Evolutionary conservation across 1,284 basidiomycete genomes (phyloP).

Genomic region (Apiotrichum gracile): DNA sequence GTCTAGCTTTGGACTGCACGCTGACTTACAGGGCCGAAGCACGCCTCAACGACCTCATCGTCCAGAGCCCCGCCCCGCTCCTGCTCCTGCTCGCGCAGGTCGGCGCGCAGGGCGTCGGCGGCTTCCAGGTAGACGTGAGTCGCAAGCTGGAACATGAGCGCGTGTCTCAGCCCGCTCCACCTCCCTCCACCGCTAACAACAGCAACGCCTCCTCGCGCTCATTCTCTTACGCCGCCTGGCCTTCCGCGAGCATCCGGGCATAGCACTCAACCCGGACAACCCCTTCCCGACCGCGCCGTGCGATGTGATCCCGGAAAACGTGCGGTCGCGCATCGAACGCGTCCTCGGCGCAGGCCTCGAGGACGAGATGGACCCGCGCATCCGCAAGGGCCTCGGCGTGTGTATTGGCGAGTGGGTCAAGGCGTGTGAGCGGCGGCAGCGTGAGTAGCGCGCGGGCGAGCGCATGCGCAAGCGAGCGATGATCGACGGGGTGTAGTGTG

Average conservation of each 20-base stretch:
- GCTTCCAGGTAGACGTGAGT: conserved; percentile 42
- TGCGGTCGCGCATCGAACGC: conserved; percentile 31
- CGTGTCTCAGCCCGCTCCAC: neutral
- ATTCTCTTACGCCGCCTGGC: conserved; percentile 35
- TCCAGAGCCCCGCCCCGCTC: conserved; percentile 27
- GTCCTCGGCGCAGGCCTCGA: conserved; percentile 37
- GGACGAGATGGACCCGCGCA: conserved; percentile 39
- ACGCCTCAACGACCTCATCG: conserved; percentile 26
- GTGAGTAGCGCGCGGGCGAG: conserved; percentile 18
- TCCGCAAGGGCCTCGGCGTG: conserved; percentile 37
- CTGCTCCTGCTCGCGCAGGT: conserved; percentile 40
- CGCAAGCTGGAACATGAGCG: no score
- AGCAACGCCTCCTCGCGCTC: conserved; percentile 37
- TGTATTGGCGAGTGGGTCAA: conserved; percentile 38
- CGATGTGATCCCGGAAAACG: conserved; percentile 33
- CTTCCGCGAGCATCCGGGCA: conserved; percentile 27
- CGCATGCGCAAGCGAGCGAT: neutral
- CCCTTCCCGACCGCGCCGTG: conserved; percentile 31
- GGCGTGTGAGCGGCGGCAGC: conserved; percentile 27
- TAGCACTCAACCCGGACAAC: conserved; percentile 27
- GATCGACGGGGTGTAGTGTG: neutral
- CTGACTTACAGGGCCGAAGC: conserved; percentile 28
- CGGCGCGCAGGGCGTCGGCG: conserved; percentile 41
- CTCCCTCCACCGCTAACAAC: neutral
- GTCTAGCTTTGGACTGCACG: no score